Base-by-base conservation (phyloP, 768 basidiomycete species). In the Zangia roseola region DNA sequence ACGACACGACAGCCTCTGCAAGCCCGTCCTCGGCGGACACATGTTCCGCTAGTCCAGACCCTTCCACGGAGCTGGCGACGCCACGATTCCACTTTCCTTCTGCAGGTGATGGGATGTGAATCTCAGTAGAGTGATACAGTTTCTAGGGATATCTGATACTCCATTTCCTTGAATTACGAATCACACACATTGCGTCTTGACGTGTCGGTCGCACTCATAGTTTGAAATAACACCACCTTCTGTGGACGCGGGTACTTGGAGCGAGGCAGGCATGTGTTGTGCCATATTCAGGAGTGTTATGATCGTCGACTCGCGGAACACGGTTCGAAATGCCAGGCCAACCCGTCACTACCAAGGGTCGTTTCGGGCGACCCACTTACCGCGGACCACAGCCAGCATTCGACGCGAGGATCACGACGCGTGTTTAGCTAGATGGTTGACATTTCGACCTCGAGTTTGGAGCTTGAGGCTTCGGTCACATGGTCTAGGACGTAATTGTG, bases 1-100 rank as follows among this genome's bases (percentile, higher is more conserved):
- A 59, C 23, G 60, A 62, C 3, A 45, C 52, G 49, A 54, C 57
- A 10, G 36, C 57, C 1, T 60, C 62, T n/a, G 57, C 52, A 17
- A 63, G 60, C 31, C 60, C 62, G 19, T 53, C 60, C 2, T 59
- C 62, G 1, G 57, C 37, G 39, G 57, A 62, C 12, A 62, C 46
- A 5, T 33, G 50, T n/a, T 45, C 58, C 8, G 45, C 38, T 3
- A 58, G 56, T 40, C 50, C 60, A n/a, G 61, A 65, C 43, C 9
- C 49, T 10, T 49, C 59, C 40, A 43, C 42, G 30, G 61, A 62
- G 20, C 12, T 62, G 35, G 20, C 30, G 0, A 53, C 51, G 13
- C 56, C 52, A 4, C 51, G 38, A 2, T 62, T 56, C 30, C 26
- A 53, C 33, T 64, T 62, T 44, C 62, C 61, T 21, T 19, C 43